Percentiles rank a stretch among this genome's conserved stretches.
phyloP scores from a whole-genome alignment of 2,329 filamentous ascomycete species.

The Stagonosporopsis tanaceti region DNA sequence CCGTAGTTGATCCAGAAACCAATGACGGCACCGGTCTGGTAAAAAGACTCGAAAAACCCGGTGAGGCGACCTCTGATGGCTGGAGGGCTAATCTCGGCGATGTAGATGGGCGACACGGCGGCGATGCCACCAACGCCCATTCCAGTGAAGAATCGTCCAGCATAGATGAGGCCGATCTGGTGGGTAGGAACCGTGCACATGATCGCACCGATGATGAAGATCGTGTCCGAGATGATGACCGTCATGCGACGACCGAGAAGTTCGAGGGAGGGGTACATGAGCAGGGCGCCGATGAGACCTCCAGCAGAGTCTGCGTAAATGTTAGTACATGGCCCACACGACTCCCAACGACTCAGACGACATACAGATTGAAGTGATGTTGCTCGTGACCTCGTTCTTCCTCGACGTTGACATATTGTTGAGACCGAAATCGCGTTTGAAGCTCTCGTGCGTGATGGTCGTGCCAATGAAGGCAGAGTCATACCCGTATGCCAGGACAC shows the following conservation, averaged over 20 bases:
- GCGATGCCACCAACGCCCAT: conserved; percentile 50
- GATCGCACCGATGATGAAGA: conserved; percentile 55
- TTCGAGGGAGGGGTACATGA: conserved; percentile 56
- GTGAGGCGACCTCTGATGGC: conserved; percentile 66
- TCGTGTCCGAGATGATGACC: conserved; percentile 56
- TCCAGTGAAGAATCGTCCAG: conserved; percentile 51
- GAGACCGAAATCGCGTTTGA: conserved; percentile 73
- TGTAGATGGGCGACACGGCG: conserved; percentile 68
- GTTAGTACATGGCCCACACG: conserved; percentile 1
- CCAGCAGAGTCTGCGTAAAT: conserved; percentile 52
- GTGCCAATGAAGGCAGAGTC: conserved; percentile 81
- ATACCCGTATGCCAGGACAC: conserved; percentile 66
- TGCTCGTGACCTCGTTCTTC: conserved; percentile 57
- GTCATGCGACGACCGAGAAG: conserved; percentile 61
- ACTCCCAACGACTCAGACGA: background rate
- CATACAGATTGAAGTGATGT: conserved; percentile 57
- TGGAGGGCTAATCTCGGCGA: conserved; percentile 65
- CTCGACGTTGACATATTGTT: conserved; percentile 51
- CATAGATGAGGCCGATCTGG: conserved; percentile 51
- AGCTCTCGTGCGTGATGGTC: conserved; percentile 74
- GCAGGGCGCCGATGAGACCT: conserved; percentile 62
- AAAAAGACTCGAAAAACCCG: conserved; percentile 58
- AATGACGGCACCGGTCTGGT: conserved; percentile 51
- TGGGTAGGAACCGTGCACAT: conserved; percentile 45
- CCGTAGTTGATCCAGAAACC: conserved; percentile 59